These are phyloP conservation scores for Cyclostephanos invisitatus DNA, from an alignment of 108 stramenopile species.

Conservation along the genomic window DNA sequence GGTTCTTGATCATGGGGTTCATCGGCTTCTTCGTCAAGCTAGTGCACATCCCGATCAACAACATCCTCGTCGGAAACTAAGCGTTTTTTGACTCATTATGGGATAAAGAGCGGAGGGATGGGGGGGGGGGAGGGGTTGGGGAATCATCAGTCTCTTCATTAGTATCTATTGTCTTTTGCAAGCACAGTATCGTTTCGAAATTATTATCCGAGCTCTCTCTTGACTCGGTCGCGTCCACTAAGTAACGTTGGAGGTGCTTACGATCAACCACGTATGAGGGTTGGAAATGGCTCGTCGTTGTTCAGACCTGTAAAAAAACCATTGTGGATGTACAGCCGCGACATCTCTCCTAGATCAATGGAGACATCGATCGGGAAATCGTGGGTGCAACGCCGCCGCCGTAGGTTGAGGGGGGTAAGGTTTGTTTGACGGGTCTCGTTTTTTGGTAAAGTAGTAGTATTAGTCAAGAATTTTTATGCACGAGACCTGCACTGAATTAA, in stretches of 20 bases:
- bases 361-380: constrained; percentile 29
- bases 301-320: not conserved
- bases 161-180: constrained; percentile 1
- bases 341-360: constrained; percentile 26
- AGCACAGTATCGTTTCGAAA: not conserved
- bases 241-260: constrained; percentile 45
- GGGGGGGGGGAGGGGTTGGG: not conserved
- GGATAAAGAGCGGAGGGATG: not conserved
- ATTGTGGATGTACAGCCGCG: constrained; percentile 20
- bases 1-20: constrained; percentile 99
- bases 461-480: not conserved
- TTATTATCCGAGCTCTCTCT: constrained; percentile 1
- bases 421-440: not conserved
- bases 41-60: constrained; percentile 99
- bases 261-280: constrained; percentile 38
- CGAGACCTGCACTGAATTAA: not conserved
- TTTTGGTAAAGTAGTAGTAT: not conserved
- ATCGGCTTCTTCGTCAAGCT: constrained; percentile 99
- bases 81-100: not conserved
- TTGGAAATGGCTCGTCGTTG: constrained; percentile 30
- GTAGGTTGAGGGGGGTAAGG: constrained; percentile 20
- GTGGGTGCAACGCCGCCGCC: constrained; percentile 43
- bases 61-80: constrained; percentile 92
- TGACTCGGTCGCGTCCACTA: constrained; percentile 37
- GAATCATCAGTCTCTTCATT: not conserved